These are phyloP conservation scores for Trichoderma asperellum DNA, from an alignment of 2,329 filamentous ascomycete species.

Conservation along the genomic window DNA sequence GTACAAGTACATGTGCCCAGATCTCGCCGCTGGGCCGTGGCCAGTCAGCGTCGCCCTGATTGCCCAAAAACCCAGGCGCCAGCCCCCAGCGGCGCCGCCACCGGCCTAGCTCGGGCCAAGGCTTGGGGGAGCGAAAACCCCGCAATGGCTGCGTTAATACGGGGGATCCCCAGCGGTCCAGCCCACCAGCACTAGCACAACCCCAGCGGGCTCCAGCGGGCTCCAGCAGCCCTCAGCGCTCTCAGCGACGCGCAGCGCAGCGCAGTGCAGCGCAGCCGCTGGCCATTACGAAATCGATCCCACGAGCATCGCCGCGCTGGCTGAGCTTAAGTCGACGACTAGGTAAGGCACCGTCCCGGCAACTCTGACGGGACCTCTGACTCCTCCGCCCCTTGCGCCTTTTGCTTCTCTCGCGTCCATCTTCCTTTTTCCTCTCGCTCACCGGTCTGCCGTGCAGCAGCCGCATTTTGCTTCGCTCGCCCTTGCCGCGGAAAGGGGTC, in stretches of 20 bases:
- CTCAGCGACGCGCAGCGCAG: not conserved
- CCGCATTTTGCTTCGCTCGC: conserved; percentile 7
- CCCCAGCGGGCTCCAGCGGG: conserved; percentile 4
- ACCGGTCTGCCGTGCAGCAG: conserved; percentile 6
- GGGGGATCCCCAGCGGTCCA: conserved; percentile 22
- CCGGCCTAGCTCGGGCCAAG: conserved; percentile 22
- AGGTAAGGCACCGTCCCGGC: conserved; percentile 10
- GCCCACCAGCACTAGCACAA: conserved; percentile 1
- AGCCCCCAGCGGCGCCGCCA: conserved; percentile 17
- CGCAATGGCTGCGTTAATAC: conserved; percentile 9
- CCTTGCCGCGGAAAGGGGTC: conserved; percentile 15
- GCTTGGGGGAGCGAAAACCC: conserved; percentile 16
- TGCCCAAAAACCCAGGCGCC: conserved; percentile 1
- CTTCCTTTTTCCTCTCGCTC: conserved; percentile 2
- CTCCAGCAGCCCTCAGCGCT: conserved; percentile 10
- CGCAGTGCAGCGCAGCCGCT: conserved; percentile 5
- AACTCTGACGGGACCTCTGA: not conserved
- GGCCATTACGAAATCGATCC: conserved; percentile 14
- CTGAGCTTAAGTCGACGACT: conserved; percentile 26
- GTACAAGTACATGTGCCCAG: conserved; percentile 19
- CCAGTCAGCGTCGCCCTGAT: conserved; percentile 30
- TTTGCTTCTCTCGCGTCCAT: not conserved
- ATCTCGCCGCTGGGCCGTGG: conserved; percentile 20
- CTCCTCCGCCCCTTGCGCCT: conserved; percentile 28
- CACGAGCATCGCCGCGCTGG: conserved; percentile 4